Evolutionary conservation across 257 asterid genomes (phyloP).

Genomic region (Lithospermum erythrorhizon): DNA sequence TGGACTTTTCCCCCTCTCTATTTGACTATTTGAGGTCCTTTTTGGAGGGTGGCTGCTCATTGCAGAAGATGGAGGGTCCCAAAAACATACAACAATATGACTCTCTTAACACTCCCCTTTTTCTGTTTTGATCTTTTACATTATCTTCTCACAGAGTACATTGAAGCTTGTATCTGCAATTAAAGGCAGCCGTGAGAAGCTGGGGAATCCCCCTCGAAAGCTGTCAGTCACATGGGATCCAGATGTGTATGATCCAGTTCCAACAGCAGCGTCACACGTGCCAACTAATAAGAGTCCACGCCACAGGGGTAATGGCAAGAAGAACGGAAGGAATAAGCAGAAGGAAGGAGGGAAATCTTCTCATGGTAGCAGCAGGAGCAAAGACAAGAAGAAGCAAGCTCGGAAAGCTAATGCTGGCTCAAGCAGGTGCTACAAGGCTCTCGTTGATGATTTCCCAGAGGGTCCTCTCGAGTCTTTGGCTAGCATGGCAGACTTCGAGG

Average conservation of each 20-base stretch:
- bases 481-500: slow-evolving; percentile 15
- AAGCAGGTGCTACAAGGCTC: slow-evolving; percentile 28
- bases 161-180: slow-evolving; percentile 68
- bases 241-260: slow-evolving; percentile 86
- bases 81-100: not conserved
- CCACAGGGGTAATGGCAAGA: slow-evolving; percentile 42
- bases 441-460: slow-evolving; percentile 14
- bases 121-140: slow-evolving; percentile 13
- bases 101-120: slow-evolving; percentile 6
- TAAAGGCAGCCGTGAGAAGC: slow-evolving; percentile 93
- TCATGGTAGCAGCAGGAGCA: slow-evolving; percentile 57
- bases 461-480: slow-evolving; percentile 13
- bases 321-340: slow-evolving; percentile 59
- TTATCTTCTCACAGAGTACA: slow-evolving; percentile 40
- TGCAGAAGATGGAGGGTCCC: slow-evolving; percentile 1
- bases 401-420: slow-evolving; percentile 38
- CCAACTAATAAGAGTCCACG: slow-evolving; percentile 47
- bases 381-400: slow-evolving; percentile 68
- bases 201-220: slow-evolving; percentile 43
- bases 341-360: slow-evolving; percentile 58
- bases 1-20: not conserved
- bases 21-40: not conserved
- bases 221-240: slow-evolving; percentile 78
- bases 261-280: slow-evolving; percentile 71
- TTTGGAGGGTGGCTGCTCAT: not conserved